phyloP scores from a whole-genome alignment of 129 eudicot species.

The Scalesia atractyloides region DNA sequence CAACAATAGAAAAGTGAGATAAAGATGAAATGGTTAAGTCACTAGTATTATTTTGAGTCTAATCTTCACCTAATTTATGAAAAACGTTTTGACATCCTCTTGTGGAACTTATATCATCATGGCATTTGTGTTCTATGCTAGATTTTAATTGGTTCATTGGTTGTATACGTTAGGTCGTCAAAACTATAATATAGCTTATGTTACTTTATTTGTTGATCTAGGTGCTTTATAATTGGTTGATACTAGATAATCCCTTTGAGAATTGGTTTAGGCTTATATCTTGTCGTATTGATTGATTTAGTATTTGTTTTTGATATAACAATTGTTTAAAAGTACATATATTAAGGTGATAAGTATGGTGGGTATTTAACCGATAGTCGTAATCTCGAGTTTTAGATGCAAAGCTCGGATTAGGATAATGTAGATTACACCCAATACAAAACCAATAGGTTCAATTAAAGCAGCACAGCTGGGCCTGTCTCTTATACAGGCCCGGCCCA shows the following conservation, averaged over 20 bases:
- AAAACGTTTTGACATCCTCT: conserved; percentile 22
- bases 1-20: conserved; percentile 16
- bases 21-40: conserved; percentile 17
- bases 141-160: background rate
- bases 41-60: conserved; percentile 12
- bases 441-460: no score
- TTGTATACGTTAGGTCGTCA: background rate
- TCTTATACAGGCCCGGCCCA: no score
- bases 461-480: no score
- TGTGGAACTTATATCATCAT: conserved; percentile 3
- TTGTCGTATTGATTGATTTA: background rate
- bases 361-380: no score
- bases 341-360: no score
- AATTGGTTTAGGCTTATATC: background rate
- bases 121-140: background rate
- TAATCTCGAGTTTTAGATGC: no score
- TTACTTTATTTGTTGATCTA: background rate
- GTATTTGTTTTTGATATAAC: no score
- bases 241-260: background rate
- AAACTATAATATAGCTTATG: background rate
- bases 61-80: conserved; percentile 27
- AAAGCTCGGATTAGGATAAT: no score
- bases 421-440: no score
- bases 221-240: background rate
- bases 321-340: no score